phyloP scores from a whole-genome alignment of 192 early-diverging fungal species.

The Podila epigama region DNA sequence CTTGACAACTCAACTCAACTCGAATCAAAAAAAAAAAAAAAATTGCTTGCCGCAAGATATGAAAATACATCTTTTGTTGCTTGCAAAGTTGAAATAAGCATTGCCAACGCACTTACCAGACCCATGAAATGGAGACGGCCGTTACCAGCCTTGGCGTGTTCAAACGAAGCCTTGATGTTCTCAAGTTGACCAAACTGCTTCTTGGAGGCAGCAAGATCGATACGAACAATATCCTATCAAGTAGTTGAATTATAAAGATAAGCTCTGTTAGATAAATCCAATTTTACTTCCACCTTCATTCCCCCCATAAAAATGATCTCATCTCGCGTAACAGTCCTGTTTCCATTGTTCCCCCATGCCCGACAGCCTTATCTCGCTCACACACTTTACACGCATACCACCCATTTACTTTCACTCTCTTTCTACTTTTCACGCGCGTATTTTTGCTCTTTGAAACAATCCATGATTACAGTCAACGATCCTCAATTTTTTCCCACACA shows the following conservation, averaged over 20 bases:
- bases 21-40: conserved; percentile 4
- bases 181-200: conserved; percentile 79
- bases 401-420: no score
- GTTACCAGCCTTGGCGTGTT: conserved; percentile 83
- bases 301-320: conserved; percentile 14
- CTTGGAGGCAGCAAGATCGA: conserved; percentile 90
- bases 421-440: no score
- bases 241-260: no score
- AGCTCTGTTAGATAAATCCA: neutral
- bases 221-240: conserved; percentile 94
- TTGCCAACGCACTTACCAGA: conserved; percentile 59
- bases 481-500: neutral
- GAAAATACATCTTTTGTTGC: neutral
- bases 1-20: neutral
- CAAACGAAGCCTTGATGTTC: conserved; percentile 82
- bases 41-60: conserved; percentile 13
- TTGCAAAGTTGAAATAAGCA: neutral
- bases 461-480: no score
- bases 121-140: conserved; percentile 95
- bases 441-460: no score
- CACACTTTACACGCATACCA: no score
- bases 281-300: neutral
- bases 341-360: neutral
- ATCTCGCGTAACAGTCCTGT: conserved; percentile 30
- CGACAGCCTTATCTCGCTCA: no score